Conservation (phyloP, 495 filamentous ascomycete genomes). For the Aspergillus ostianus region DNA sequence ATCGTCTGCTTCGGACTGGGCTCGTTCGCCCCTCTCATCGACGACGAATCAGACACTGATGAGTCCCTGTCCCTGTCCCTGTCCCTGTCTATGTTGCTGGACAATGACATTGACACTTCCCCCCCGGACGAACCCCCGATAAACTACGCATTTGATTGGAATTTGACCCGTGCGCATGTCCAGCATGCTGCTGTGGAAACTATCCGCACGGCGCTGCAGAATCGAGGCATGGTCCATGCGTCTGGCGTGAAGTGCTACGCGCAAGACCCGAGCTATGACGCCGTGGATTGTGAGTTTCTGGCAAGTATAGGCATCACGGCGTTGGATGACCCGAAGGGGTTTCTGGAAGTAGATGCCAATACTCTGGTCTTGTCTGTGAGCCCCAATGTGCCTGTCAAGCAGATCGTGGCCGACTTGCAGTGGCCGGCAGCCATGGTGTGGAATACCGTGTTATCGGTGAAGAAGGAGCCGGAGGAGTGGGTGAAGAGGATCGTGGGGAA, state of each 20-base stretch:
- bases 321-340: conserved; percentile 31
- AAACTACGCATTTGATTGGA: not conserved
- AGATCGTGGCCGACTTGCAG: conserved; percentile 33
- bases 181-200: conserved; percentile 25
- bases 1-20: conserved; percentile 24
- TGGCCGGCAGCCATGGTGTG: conserved; percentile 36
- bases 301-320: conserved; percentile 18
- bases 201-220: conserved; percentile 7
- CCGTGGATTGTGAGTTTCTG: conserved; percentile 21
- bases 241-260: conserved; percentile 22
- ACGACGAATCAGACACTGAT: conserved; percentile 1
- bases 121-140: not conserved
- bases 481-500: conserved; percentile 13
- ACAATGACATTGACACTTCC: too few species aligned
- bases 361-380: conserved; percentile 32
- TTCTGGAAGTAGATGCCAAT: conserved; percentile 28
- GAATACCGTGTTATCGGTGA: conserved; percentile 24
- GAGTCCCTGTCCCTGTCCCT: not conserved
- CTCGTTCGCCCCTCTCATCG: conserved; percentile 7
- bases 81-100: too few species aligned
- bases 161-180: conserved; percentile 15
- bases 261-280: conserved; percentile 32
- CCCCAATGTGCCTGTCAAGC: conserved; percentile 35
- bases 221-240: conserved; percentile 8
- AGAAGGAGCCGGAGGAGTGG: conserved; percentile 14